phyloP scores from a whole-genome alignment of 345 rosid genomes.

The Populus deltoides region DNA sequence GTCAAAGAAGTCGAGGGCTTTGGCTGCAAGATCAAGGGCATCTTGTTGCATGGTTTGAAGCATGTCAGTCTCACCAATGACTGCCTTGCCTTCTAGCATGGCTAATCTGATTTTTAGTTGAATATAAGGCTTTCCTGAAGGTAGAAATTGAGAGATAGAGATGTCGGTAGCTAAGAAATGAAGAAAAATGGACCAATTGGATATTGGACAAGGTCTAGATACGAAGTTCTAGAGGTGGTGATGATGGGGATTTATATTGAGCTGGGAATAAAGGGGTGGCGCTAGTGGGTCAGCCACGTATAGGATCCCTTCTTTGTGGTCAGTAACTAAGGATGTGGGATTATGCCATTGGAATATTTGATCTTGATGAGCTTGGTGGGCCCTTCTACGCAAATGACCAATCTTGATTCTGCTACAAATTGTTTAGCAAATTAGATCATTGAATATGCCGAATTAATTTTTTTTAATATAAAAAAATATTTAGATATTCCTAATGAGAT shows the following conservation, averaged over 20 bases:
- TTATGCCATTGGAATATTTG: background rate
- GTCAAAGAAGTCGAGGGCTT: conserved; percentile 78
- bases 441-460: no score
- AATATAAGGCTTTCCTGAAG: background rate
- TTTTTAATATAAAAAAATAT: no score
- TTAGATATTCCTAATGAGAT: no score
- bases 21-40: conserved; percentile 64
- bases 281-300: conserved; percentile 21
- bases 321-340: conserved; percentile 6
- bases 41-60: conserved; percentile 68
- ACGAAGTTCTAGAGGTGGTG: background rate
- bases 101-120: background rate
- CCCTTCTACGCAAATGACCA: background rate
- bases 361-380: background rate
- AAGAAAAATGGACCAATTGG: no score
- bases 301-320: conserved; percentile 10
- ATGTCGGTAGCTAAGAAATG: background rate
- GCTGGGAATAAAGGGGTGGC: background rate
- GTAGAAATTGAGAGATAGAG: background rate
- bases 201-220: background rate
- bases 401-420: background rate
- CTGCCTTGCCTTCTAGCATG: conserved; percentile 89
- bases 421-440: background rate
- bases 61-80: conserved; percentile 80
- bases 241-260: background rate